Base-by-base conservation (phyloP, 257 asterid genomes). In the Fraxinus americana region DNA sequence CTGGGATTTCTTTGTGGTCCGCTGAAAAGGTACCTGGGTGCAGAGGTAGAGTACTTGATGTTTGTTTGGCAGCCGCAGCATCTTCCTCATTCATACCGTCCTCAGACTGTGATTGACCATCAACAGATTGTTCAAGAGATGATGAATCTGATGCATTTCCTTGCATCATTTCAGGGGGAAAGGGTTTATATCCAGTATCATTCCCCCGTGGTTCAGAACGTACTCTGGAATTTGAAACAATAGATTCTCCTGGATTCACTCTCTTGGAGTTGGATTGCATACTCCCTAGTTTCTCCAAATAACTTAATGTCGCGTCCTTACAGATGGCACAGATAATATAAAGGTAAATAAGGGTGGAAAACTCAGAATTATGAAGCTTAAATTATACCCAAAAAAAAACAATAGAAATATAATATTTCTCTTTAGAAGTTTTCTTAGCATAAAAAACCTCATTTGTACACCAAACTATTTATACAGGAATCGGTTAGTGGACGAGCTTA, bases 71-170 rank as follows among this genome's bases (percentile, higher is more conserved):
- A 54, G 84, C 82, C 76, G 87, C 89, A 71, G 79, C 94, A 73
- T 87, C 97, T 38, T 86, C 94, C 73, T 90, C 89, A 78, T 89
- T 89, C 61, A 82, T 67, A 71, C 84, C 87, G 79, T 87, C 88
- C 77, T 85, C 95, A 61, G 98, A 90, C 36, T 87, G 97, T 32
- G 98, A 93, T 39, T 86, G 91, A 19, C 78, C 92, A 70, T 90
- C 97, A 75, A 71, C 84, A 59, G 92, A 92, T 61, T 90, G 93
- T 80, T 93, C 97, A 80, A 76, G 77, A 2, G 97, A 90, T 36
- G 95, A 89, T 21, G 98, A 89, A 68, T 94, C 97, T 69, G 97
- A 94, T 65, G 80, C 92, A 81, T 72, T 85, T 79, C 85, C 91
- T 74, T 81, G 76, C 84, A 82, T 82, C 89, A 85, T 50, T 68